Base-by-base conservation (phyloP, 129 eudicot species). In the sunflower (Helianthus annuus) region DNA sequence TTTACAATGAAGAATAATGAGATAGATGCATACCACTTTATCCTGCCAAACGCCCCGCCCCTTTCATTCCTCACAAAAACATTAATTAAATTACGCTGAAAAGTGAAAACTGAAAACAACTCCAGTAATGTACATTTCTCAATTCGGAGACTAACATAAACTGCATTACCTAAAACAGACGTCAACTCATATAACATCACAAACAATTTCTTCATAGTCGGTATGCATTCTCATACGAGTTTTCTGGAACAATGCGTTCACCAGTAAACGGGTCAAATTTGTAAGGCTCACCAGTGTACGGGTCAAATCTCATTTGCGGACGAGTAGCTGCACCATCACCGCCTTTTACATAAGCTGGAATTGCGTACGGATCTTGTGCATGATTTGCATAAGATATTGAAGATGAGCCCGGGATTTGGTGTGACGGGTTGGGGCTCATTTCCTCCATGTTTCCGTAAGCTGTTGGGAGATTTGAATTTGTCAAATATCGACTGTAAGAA, bases 261-360 rank as follows among this genome's bases (percentile, higher is more conserved):
- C 97, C 97, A 1, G 97, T 92, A 76, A 89, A 92, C 48, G 97
- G 97, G 76, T 92, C 97, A 78, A 92, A 92, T 49, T 89, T 92
- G 87, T 89, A 92, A 36, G 96, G 97, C 76, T 86, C 85, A 55
- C 97, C 97, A 0, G 96, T 89, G 60, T 49, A 92, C 5, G 97
- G 97, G 73, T 92, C 97, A 34, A 92, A 92, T 79, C 97, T 89
- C 59, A 89, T 83, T 71, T 79, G 97, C 49, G 87, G 84, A 3
- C 78, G 82, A 46, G 82, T 17, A 16, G 49, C 6, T 84, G 77
- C 32, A 70, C 82, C 42, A 76, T 60, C 49, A n/a, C 79, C 85
- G 46, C 69, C 63, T 56, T 80, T 86, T 45, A 67, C 78, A 58
- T 75, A 75, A 53, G 64, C 62, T 55, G 79, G 83, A 57, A 66